phyloP scores from a whole-genome alignment of 1,139 yeast species.

The Candida tropicalis region DNA sequence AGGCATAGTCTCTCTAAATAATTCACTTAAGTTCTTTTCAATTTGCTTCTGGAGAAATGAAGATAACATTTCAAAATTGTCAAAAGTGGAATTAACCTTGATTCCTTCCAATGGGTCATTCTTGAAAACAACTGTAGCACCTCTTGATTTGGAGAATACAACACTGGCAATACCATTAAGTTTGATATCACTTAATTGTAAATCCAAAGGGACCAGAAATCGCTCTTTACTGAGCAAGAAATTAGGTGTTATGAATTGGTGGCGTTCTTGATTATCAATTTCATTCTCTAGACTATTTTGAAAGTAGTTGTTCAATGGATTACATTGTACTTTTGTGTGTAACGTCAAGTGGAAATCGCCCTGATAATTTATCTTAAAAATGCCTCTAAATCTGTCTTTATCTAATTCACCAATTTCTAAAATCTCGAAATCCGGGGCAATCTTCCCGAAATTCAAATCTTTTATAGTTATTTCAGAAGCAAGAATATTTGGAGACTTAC shows the following conservation, averaged over 20 bases:
- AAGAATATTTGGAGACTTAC: constrained; percentile 72
- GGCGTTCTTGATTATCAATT: constrained; percentile 20
- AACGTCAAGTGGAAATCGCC: constrained; percentile 83
- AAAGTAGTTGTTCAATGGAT: constrained; percentile 72
- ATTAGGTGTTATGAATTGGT: constrained; percentile 61
- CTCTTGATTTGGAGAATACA: constrained; percentile 80
- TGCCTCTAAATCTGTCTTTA: constrained; percentile 78
- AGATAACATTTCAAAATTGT: constrained; percentile 81
- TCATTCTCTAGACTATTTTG: constrained; percentile 49
- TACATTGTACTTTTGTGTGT: constrained; percentile 84
- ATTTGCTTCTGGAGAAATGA: constrained; percentile 79
- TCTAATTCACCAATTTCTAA: constrained; percentile 86
- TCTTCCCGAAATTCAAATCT: constrained; percentile 76
- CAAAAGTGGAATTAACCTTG: constrained; percentile 82
- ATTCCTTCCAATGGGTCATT: constrained; percentile 87
- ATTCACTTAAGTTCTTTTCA: constrained; percentile 75
- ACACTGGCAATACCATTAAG: constrained; percentile 82
- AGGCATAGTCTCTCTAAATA: constrained; percentile 84
- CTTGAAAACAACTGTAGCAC: constrained; percentile 81
- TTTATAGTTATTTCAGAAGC: constrained; percentile 74
- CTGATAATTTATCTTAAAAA: constrained; percentile 75
- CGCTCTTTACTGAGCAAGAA: constrained; percentile 69
- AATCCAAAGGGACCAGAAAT: constrained; percentile 76
- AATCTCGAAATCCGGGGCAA: constrained; percentile 79
- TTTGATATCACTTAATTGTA: constrained; percentile 71